Base-by-base conservation (phyloP, 345 rosid genomes). In the Viola odorata region DNA sequence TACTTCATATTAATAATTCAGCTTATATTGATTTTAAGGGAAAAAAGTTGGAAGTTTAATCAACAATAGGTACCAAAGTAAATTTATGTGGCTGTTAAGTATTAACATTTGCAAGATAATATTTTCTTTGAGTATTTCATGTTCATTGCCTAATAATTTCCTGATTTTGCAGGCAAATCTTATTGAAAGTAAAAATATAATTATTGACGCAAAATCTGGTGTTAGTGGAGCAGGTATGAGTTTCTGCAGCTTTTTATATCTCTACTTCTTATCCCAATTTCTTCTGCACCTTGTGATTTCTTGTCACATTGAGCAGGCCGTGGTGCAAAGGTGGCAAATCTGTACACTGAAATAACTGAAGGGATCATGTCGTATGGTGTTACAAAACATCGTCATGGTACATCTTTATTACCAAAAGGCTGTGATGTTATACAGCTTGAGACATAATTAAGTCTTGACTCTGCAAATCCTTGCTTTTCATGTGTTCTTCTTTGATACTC, bases 191-290 rank as follows among this genome's bases (percentile, higher is more conserved):
- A 65, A 69, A 69, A 83, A 85, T 77, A 81, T 94, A 15, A 88
- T 94, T 52, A 82, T 88, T 12, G 99, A 94, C 16, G 60, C 99
- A 53, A 94, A 94, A 80, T 94, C 99, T 74, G 99, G 97, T 55
- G 97, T 82, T 58, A 94, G 97, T 64, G 96, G 97, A 73, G 99
- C 99, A 88, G 99, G 99, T 94, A 67, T 45, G 73, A 41, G 23
- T 63, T 70, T 70, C 42, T 5, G 10, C 12, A 48, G 50, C 61
- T 66, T 12, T 44, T 41, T 57, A 23, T 37, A 45, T 38, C 11
- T 57, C 51, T 32, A 7, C 17, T 60, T 53, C 60, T 50, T 58
- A 65, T 23, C 23, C 47, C 57, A 51, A 32, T 62, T 47, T 50
- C 65, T 68, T 64, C 48, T 50, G 41, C 17, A 7, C 11, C 37